Percentiles rank a stretch among this genome's conserved stretches.
phyloP scores from a whole-genome alignment of 495 filamentous ascomycete species.

The Aspergillus leporis region DNA sequence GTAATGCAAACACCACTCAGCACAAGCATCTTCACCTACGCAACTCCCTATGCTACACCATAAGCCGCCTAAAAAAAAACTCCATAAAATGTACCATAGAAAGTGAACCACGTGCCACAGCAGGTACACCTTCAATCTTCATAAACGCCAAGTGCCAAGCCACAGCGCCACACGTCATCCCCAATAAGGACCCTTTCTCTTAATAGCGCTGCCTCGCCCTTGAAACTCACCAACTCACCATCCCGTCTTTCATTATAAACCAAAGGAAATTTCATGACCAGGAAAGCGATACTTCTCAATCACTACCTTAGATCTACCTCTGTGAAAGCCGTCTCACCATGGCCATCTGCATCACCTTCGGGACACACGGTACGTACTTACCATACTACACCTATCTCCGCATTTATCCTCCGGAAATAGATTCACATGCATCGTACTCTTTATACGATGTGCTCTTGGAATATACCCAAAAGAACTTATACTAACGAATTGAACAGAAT shows the following conservation, averaged over 20 bases:
- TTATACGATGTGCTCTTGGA: background rate
- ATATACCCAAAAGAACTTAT: slow-evolving; percentile 5
- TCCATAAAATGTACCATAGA: background rate
- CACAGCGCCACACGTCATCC: slow-evolving; percentile 28
- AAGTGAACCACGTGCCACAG: background rate
- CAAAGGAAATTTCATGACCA: background rate
- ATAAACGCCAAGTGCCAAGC: slow-evolving; percentile 25
- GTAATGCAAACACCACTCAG: background rate
- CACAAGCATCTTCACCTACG: background rate
- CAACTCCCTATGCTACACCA: background rate
- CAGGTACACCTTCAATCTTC: background rate
- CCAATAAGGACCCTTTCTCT: background rate
- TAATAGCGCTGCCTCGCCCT: slow-evolving; percentile 22
- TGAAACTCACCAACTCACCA: background rate
- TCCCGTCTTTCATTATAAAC: background rate
- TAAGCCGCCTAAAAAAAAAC: background rate
- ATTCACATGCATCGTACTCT: background rate
- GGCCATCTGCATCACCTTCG: slow-evolving; percentile 59
- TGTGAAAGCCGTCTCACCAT: slow-evolving; percentile 26
- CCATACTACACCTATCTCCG: slow-evolving; percentile 9
- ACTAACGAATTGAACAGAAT: slow-evolving; percentile 37
- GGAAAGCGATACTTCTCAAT: slow-evolving; percentile 22
- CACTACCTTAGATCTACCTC: background rate
- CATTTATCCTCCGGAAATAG: slow-evolving; percentile 8
- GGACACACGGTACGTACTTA: slow-evolving; percentile 47